Conservation (phyloP, 495 filamentous ascomycete genomes). For the Penicillium bovifimosum region DNA sequence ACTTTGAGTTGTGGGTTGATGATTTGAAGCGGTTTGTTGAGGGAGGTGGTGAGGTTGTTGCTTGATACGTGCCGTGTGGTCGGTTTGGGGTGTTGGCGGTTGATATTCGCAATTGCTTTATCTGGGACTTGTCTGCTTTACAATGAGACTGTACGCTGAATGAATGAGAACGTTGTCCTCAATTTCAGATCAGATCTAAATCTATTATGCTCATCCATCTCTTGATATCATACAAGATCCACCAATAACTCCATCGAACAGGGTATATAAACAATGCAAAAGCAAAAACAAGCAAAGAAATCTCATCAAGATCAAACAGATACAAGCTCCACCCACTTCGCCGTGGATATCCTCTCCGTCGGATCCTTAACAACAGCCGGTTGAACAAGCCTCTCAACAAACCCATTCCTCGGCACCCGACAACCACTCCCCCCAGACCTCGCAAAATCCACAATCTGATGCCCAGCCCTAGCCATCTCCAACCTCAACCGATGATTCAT, state of each 20-base stretch:
- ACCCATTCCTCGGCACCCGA: conserved; percentile 38
- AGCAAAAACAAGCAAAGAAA: not conserved
- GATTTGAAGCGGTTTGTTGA: conserved; percentile 37
- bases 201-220: not conserved
- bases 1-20: conserved; percentile 37
- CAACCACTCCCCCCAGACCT: conserved; percentile 34
- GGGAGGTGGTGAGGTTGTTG: not conserved
- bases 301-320: conserved; percentile 4
- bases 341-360: conserved; percentile 27
- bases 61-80: no score
- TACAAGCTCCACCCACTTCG: conserved; percentile 30
- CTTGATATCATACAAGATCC: conserved; percentile 1
- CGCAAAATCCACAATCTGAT: conserved; percentile 43
- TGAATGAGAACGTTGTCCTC: not conserved
- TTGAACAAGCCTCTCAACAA: conserved; percentile 39
- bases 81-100: not conserved
- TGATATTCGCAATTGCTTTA: not conserved
- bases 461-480: conserved; percentile 45
- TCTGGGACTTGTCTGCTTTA: not conserved
- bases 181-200: not conserved
- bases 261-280: conserved; percentile 17
- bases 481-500: conserved; percentile 39
- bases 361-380: conserved; percentile 43
- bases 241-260: conserved; percentile 10
- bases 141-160: not conserved